A percentile compares a stretch with the other conserved stretches of the same genome.
Conservation (phyloP, 805 yeast genomes). For the Candida manassasensis region DNA sequence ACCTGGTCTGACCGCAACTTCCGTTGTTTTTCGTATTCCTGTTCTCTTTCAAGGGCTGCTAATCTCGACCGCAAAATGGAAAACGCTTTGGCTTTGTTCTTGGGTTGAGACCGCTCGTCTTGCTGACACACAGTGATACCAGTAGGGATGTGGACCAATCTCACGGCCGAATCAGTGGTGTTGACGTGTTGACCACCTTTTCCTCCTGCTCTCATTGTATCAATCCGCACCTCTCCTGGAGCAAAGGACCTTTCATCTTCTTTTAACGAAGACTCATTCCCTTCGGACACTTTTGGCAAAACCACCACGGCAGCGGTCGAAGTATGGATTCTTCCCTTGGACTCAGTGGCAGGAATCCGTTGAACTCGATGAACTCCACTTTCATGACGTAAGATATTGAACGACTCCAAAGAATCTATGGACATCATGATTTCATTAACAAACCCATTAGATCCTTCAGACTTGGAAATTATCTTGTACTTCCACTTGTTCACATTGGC, state of each 20-base stretch:
- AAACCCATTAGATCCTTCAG: constrained; percentile 52
- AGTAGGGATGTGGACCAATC: constrained; percentile 87
- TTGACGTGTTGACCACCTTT: constrained; percentile 98
- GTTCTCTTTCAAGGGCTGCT: constrained; percentile 72
- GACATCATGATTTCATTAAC: constrained; percentile 73
- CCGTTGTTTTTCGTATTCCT: constrained; percentile 60
- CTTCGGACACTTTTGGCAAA: constrained; percentile 71
- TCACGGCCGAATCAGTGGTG: constrained; percentile 94
- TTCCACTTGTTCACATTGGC: constrained; percentile 68
- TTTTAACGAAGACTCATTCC: constrained; percentile 40
- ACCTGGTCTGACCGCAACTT: constrained; percentile 77
- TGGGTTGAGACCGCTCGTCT: constrained; percentile 92
- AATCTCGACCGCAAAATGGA: constrained; percentile 74
- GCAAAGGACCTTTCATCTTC: constrained; percentile 66
- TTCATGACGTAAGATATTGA: constrained; percentile 68
- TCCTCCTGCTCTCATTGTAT: constrained; percentile 96
- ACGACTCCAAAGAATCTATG: constrained; percentile 74
- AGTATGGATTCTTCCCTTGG: constrained; percentile 91
- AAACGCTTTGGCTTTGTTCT: constrained; percentile 89
- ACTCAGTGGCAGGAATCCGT: constrained; percentile 87
- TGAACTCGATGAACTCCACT: constrained; percentile 97
- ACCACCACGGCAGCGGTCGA: constrained; percentile 96
- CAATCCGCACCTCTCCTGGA: constrained; percentile 85
- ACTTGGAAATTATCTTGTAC: constrained; percentile 51
- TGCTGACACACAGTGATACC: constrained; percentile 88